Base-by-base conservation (phyloP, 2,329 filamentous ascomycete species). In the Metarhizium anisopliae region DNA sequence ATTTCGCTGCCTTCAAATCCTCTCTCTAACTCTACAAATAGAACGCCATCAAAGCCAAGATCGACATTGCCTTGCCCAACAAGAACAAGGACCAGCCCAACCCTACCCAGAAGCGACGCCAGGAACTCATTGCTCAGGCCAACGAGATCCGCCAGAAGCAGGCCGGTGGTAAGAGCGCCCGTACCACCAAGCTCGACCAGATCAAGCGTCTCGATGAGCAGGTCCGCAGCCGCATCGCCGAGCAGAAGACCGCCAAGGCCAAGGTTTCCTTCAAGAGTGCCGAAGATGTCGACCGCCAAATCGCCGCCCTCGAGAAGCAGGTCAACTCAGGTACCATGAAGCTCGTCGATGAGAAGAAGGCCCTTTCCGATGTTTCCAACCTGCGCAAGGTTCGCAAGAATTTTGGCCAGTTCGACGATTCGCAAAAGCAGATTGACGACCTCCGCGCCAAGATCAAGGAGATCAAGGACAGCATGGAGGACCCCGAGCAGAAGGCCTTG, bases 261-360 rank as follows among this genome's bases (percentile, higher is more conserved):
- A 89, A 90, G 70, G 81, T 95, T 59, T 77, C 84, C 54, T 97
- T 87, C 83, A 96, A 94, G 82, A 90, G 79, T 64, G 82, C 84
- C 55, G 92, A 96, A 56, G 94, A 97, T 60, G 77, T 99, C 61
- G 90, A 97, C 71, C 79, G 80, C 60, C 84, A 94, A 73, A 94
- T 97, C 64, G 81, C 83, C 58, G 79, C 79, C 53, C 84, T 96
- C 54, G 89, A 96, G 62, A 86, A 86, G 73, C 83, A 93, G 70
- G 91, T 97, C 64, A 89, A 95, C 71, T 82, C 85, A 40, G 93
- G 93, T 61, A 87, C 82, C 70, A 92, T 99, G 87, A 95, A 92
- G 76, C 78, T 99, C 53, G 94, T 97, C 11, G 94, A 99, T 65
- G 94, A 97, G 83, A 95, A 90, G 80, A 97, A 96, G 82, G 86